These are phyloP conservation scores for Dipodascus geniculatus DNA, from an alignment of 805 yeast genomes.

Conservation along the genomic window DNA sequence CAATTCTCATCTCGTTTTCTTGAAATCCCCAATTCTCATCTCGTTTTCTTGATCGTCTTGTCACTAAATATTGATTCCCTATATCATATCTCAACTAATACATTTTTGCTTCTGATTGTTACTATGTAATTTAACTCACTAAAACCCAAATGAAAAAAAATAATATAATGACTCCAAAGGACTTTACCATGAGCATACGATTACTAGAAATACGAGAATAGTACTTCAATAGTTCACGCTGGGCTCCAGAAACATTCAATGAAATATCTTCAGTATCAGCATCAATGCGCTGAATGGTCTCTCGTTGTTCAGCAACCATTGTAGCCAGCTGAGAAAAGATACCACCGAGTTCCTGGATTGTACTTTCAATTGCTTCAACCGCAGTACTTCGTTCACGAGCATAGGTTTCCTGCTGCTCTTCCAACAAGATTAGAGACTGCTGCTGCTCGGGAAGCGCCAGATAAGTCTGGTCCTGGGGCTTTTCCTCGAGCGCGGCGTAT, in stretches of 20 bases:
- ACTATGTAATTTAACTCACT: conserved; percentile 11
- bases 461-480: conserved; percentile 29
- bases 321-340: conserved; percentile 90
- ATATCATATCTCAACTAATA: neutral
- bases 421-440: conserved; percentile 68
- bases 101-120: neutral
- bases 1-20: neutral
- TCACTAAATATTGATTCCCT: neutral
- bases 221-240: conserved; percentile 82
- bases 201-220: conserved; percentile 79
- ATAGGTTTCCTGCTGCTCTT: conserved; percentile 68
- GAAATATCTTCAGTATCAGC: conserved; percentile 89
- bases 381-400: conserved; percentile 78
- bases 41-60: neutral
- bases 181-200: conserved; percentile 82
- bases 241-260: conserved; percentile 85
- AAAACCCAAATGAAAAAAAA: conserved; percentile 26
- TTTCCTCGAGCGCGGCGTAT: neutral
- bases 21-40: neutral
- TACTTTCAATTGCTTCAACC: conserved; percentile 92
- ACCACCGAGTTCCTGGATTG: conserved; percentile 93
- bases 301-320: conserved; percentile 97
- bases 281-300: conserved; percentile 89
- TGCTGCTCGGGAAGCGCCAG: conserved; percentile 77
- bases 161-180: conserved; percentile 75